Base-by-base conservation (phyloP, 2,329 filamentous ascomycete genomes). In the Aspergillus sp. region DNA sequence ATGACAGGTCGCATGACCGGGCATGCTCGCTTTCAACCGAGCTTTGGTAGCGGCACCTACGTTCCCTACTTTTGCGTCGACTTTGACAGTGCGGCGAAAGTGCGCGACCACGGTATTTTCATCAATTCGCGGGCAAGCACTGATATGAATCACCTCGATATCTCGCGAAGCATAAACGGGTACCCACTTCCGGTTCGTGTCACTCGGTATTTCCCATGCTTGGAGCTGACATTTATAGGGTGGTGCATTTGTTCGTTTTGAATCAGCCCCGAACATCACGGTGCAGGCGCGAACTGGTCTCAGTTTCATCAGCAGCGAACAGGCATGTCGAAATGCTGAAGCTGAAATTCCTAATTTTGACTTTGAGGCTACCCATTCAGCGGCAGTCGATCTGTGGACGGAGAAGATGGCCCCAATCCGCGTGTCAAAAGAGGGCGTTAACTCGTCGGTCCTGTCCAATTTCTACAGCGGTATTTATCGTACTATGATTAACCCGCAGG, bases 381-480 rank as follows among this genome's bases (percentile, higher is more conserved):
- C 80, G 9, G 88, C 88, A 0, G 78, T 83, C 18, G 73, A 79
- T 6, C 78, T 79, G 1, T 91, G 88, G 88, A 78, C 75, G 29
- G 71, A 82, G 20, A 90, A 90, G 70, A 75, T 76, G 12, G 64
- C 59, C 20, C 72, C 73, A 4, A 73, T 77, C 45, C 68, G 72
- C 11, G 74, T 76, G 11, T 76, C 74, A 11, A 70, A 68, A 6
- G 66, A 65, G 6, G 69, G 67, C 2, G 65, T 75, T 16, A 65
- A 73, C 36, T 54, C 65, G 2, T 71, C 72, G 6, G 61, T 73
- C 18, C 65, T 76, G 49, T 85, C 75, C 18, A 84, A 84, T 45
- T 89, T 91, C 65, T 90, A 88, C 78, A 89, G 85, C 57, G 88
- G 87, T 2, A 82, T 88, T 18, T 90, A 90, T 68, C 79, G 87